Evolutionary conservation across 768 basidiomycete genomes (phyloP), one percentile per base, ranked within the genome.

Genomic region (Termitomyces sp.): DNA sequence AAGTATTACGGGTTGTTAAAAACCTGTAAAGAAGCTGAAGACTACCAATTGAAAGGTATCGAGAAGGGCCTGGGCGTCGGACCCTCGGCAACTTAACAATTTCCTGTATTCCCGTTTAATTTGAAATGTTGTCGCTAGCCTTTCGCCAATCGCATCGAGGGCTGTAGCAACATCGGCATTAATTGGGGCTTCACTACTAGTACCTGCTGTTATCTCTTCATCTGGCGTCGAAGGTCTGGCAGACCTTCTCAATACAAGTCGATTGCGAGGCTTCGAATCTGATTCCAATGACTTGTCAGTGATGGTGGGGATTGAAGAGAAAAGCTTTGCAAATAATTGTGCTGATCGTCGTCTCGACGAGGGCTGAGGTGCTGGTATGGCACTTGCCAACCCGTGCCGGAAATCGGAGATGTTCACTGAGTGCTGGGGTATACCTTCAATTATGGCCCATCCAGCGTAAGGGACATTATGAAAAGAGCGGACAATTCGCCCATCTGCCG

Each of bases 21-120:
- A 5, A 47, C 29, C 16, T 47, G 19, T 29, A n/a, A 31, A 10
- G 34, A 10, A 3, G 12, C 23, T 32, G 11, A 34, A 19, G 11
- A 16, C 40, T 29, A 57, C 56, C 9, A 44, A 3, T 43, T 57
- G 56, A 27, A 57, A 51, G 17, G 49, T 51, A 21, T 57, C 56
- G 6, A 57, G 41, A 5, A 57, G 41, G 16, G 31, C 40, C 23
- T 57, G 56, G 5, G 49, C 56, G 2, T 51, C 43, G 3, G 34
- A 14, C 14, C 42, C 49, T 10, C 12, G 31, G n/a, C 49, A 57
- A 14, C 34, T 35, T 37, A 57, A 41, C 10, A 57, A 23, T 21
- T 10, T 43, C 32, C 35, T 57, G 23, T 42, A 52, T 23, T 52
- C 14, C 4, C 17, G 21, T 16, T 27, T 4, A 14, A 51, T 42